Evolutionary conservation across 176 grass and related monocot genomes (phyloP).

Genomic region (Musa schizocarpa): DNA sequence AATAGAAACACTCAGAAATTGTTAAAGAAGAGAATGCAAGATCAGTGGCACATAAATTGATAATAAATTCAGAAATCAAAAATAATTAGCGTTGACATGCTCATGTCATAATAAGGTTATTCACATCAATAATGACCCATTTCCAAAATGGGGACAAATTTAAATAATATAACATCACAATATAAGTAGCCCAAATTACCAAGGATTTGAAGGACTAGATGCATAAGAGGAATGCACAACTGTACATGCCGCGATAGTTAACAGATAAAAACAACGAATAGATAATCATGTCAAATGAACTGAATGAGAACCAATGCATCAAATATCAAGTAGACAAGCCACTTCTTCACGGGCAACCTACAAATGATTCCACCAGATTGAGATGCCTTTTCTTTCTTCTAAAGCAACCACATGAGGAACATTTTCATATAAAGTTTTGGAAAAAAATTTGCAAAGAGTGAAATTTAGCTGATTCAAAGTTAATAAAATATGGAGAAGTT

Average conservation of each 20-base stretch:
- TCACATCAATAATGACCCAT: not conserved
- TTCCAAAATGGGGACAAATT: not conserved
- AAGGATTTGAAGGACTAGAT: not conserved
- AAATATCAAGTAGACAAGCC: not conserved
- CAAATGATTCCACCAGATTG: not conserved
- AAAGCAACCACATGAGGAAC: not conserved
- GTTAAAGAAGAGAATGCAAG: not conserved
- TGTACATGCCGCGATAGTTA: too few relatives aligned
- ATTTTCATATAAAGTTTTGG: not conserved
- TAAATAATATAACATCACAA: not conserved
- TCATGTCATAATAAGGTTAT: not conserved
- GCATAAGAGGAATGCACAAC: not conserved
- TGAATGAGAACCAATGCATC: not conserved
- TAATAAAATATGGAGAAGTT: not conserved
- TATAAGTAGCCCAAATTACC: not conserved
- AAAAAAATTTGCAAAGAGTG: not conserved
- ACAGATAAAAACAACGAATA: too few relatives aligned
- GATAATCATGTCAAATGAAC: not conserved
- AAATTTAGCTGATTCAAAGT: not conserved
- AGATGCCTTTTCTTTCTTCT: not conserved
- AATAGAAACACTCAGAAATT: not conserved
- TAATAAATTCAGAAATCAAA: not conserved
- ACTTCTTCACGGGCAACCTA: not conserved
- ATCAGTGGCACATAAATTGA: not conserved
- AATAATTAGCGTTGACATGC: not conserved